Conservation (phyloP, 2,329 filamentous ascomycete species). For the Xylaria sp. region DNA sequence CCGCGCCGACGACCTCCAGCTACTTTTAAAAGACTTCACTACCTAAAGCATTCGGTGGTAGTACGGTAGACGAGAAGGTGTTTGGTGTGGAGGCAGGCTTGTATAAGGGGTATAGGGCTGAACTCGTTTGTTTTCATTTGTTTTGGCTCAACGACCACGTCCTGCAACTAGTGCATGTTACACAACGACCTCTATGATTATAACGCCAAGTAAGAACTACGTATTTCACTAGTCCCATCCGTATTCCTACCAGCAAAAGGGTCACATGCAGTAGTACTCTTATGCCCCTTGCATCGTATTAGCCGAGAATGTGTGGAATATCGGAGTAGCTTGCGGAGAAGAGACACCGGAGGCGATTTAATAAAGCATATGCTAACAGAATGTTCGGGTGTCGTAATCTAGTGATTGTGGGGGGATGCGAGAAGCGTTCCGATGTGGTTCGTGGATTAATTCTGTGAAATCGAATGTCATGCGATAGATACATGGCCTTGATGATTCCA, state of each 20-base stretch:
- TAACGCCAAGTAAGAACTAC: too few relatives aligned
- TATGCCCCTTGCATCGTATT: not conserved
- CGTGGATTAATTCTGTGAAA: slow-evolving; percentile 30
- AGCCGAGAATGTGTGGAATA: not conserved
- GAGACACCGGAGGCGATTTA: not conserved
- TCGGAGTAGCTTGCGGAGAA: not conserved
- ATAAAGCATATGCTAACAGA: not conserved
- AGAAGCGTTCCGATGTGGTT: slow-evolving; percentile 19
- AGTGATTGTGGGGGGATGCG: slow-evolving; percentile 2
- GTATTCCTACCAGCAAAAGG: not conserved
- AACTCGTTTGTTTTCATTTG: not conserved
- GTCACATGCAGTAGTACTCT: not conserved
- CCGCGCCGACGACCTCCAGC: slow-evolving; percentile 34
- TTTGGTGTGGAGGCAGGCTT: not conserved
- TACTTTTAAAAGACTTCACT: slow-evolving; percentile 37
- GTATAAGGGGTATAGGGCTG: not conserved
- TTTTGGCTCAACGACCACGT: not conserved
- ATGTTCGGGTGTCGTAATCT: not conserved
- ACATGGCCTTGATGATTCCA: not conserved
- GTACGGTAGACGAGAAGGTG: not conserved
- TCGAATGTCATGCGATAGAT: not conserved
- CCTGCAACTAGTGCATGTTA: not conserved
- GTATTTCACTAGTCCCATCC: too few relatives aligned
- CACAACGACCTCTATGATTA: not conserved
- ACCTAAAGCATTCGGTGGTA: not conserved